Conservation (phyloP, 768 basidiomycete genomes). For the Tricholoma furcatifolium region DNA sequence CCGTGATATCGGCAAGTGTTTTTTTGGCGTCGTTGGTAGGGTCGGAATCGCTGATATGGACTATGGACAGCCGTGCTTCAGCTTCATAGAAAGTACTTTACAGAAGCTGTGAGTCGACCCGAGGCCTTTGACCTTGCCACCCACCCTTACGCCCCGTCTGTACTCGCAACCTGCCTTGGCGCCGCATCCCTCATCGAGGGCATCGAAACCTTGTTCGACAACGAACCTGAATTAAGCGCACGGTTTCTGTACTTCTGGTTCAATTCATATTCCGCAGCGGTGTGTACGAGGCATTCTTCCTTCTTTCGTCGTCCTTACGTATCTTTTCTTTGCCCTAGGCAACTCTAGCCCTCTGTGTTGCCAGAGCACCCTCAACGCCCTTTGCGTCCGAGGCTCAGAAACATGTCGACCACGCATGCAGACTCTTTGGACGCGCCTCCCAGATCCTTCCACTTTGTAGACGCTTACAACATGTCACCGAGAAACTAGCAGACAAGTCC, state of each 20-base stretch:
- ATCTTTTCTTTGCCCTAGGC: conserved; percentile 35
- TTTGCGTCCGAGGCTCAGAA: conserved; percentile 59
- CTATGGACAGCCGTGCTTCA: conserved; percentile 56
- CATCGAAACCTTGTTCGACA: conserved; percentile 52
- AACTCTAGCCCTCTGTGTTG: conserved; percentile 63
- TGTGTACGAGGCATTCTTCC: conserved; percentile 31
- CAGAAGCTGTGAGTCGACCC: conserved; percentile 56
- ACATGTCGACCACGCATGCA: conserved; percentile 57
- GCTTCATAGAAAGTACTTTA: conserved; percentile 66
- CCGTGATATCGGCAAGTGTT: conserved; percentile 56
- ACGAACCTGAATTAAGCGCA: conserved; percentile 59
- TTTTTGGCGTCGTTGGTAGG: background rate
- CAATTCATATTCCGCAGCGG: conserved; percentile 70
- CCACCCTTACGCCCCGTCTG: conserved; percentile 67
- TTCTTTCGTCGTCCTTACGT: background rate
- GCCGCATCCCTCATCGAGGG: conserved; percentile 58
- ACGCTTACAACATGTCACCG: conserved; percentile 37
- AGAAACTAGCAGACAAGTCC: conserved; percentile 53
- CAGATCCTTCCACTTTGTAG: conserved; percentile 59
- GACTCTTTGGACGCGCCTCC: conserved; percentile 56
- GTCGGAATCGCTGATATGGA: background rate
- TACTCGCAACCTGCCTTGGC: conserved; percentile 64
- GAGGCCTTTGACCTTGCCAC: conserved; percentile 51
- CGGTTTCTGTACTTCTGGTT: conserved; percentile 76
- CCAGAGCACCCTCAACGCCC: conserved; percentile 57